Conservation (phyloP, 2,329 filamentous ascomycete species). For the Cercospora sp. region DNA sequence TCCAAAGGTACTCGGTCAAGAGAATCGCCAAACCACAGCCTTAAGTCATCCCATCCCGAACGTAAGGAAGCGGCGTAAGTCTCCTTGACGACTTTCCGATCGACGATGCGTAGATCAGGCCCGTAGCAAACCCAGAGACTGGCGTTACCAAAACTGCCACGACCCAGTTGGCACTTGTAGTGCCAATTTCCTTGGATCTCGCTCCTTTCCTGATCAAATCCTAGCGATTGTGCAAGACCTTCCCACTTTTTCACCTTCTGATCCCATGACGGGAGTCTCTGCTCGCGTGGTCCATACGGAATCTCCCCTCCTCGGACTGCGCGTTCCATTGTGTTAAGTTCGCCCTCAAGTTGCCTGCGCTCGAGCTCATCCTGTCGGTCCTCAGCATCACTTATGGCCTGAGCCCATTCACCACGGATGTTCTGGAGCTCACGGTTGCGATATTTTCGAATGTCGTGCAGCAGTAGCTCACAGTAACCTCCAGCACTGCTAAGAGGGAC, state of each 20-base stretch:
- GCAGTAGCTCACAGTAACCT: neutral
- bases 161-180: neutral
- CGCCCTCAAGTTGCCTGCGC: neutral
- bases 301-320: neutral
- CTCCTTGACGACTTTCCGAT: neutral
- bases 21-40: neutral
- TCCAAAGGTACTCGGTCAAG: neutral
- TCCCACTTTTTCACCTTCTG: neutral
- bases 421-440: neutral
- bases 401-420: neutral
- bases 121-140: neutral
- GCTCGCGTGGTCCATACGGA: neutral
- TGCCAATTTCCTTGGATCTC: neutral
- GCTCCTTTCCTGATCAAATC: neutral
- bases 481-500: neutral
- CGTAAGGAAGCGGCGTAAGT: neutral
- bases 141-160: neutral
- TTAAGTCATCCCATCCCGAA: neutral
- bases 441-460: neutral
- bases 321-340: neutral
- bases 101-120: neutral
- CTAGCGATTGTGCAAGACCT: neutral
- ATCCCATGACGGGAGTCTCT: neutral
- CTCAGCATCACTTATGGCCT: neutral
- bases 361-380: neutral